Evolutionary conservation across 257 asterid species (phyloP).

Genomic region (Ilex asprella): DNA sequence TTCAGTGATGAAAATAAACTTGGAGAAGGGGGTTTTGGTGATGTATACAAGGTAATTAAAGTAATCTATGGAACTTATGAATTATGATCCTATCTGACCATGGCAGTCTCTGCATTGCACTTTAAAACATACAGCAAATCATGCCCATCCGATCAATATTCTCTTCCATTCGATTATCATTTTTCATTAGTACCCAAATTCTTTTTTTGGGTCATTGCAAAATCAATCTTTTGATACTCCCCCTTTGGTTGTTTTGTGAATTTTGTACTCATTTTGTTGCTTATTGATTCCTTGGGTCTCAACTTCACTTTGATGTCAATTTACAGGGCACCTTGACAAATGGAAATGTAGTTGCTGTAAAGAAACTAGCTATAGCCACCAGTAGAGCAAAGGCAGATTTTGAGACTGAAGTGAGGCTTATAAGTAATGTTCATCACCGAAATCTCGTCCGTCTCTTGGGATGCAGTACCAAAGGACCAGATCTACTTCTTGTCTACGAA

Average conservation of each 20-base stretch:
- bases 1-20: conserved; percentile 64
- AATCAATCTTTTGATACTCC: too few species aligned
- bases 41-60: conserved; percentile 56
- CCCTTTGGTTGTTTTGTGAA: too few species aligned
- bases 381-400: conserved; percentile 63
- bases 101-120: too few species aligned
- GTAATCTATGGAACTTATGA: too few species aligned
- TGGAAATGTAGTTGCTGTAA: conserved; percentile 67
- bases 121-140: too few species aligned
- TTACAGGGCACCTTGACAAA: conserved; percentile 65
- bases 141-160: too few species aligned
- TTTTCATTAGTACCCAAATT: too few species aligned
- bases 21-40: conserved; percentile 88
- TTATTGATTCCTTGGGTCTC: too few species aligned
- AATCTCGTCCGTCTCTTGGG: conserved; percentile 78
- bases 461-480: conserved; percentile 59
- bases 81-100: too few species aligned
- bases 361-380: conserved; percentile 42
- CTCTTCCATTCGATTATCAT: too few species aligned
- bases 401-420: conserved; percentile 72
- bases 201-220: too few species aligned
- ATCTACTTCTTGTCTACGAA: conserved; percentile 61
- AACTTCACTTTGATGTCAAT: conserved; percentile 1
- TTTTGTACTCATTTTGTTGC: too few species aligned
- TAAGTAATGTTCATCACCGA: conserved; percentile 88